These are phyloP conservation scores for Chondrostereum purpureum DNA, from an alignment of 1,284 basidiomycete genomes.

Conservation along the genomic window DNA sequence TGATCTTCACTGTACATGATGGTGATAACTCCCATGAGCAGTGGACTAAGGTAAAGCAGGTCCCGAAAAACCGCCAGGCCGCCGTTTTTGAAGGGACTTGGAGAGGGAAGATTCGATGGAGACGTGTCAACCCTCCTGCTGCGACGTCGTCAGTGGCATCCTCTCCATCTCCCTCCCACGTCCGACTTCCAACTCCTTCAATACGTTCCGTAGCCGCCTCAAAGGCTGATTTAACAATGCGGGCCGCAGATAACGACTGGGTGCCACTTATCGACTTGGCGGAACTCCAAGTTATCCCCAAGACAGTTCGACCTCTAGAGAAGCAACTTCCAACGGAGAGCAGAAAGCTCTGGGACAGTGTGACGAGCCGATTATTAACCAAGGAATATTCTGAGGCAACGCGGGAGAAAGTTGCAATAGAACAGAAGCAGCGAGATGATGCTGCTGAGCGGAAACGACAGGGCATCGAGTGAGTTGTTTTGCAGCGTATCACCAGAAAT, in stretches of 20 bases:
- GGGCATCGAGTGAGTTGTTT: slow-evolving; percentile 61
- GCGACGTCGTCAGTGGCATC: slow-evolving; percentile 33
- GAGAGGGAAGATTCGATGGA: slow-evolving; percentile 80
- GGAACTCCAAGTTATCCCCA: slow-evolving; percentile 72
- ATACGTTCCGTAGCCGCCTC: slow-evolving; percentile 23
- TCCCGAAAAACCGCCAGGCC: slow-evolving; percentile 73
- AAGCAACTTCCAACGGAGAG: slow-evolving; percentile 81
- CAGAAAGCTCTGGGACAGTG: slow-evolving; percentile 82
- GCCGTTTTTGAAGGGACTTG: slow-evolving; percentile 87
- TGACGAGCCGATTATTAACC: slow-evolving; percentile 68
- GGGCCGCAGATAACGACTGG: slow-evolving; percentile 35
- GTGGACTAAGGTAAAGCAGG: slow-evolving; percentile 88
- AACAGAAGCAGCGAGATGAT: slow-evolving; percentile 85
- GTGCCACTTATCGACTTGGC: slow-evolving; percentile 74
- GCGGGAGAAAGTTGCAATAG: slow-evolving; percentile 80
- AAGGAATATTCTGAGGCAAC: slow-evolving; percentile 92
- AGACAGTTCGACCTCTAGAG: slow-evolving; percentile 77
- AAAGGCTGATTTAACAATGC: slow-evolving; percentile 22
- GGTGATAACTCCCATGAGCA: slow-evolving; percentile 57
- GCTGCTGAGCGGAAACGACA: slow-evolving; percentile 79
- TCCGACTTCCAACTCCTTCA: slow-evolving; percentile 25
- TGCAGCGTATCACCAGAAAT: too few species aligned
- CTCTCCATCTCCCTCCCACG: slow-evolving; percentile 35
- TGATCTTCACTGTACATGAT: slow-evolving; percentile 77
- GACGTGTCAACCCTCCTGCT: slow-evolving; percentile 43